Evolutionary conservation across 371 early-diverging fungal species (phyloP).

Genomic region (Zopfochytrium polystomum): DNA sequence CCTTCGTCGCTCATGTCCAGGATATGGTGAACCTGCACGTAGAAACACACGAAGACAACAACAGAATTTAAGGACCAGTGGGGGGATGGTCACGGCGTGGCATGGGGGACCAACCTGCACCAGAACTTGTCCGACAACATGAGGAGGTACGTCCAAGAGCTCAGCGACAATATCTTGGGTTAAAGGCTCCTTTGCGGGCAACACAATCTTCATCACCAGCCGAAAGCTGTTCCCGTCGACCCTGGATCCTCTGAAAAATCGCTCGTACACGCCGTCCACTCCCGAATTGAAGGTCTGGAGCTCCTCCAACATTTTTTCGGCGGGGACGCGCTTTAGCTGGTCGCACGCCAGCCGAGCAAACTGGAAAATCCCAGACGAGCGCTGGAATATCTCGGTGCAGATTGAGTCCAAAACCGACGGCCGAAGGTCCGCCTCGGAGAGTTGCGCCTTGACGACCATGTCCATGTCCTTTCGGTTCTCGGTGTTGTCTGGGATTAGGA

Average conservation of each 20-base stretch:
- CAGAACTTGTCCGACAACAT: slow-evolving; percentile 1
- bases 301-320: slow-evolving; percentile 1
- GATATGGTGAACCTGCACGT: too few species aligned
- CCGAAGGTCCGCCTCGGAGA: neutral
- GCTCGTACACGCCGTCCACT: neutral
- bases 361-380: slow-evolving; percentile 2
- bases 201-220: neutral
- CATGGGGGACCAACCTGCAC: too few species aligned
- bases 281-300: neutral
- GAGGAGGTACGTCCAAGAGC: neutral
- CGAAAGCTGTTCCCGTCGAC: neutral
- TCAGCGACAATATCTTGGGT: neutral
- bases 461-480: slow-evolving; percentile 4
- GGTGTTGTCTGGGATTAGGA: neutral
- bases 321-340: neutral
- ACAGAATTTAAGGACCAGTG: too few species aligned
- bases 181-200: neutral
- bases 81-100: too few species aligned
- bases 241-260: neutral
- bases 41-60: too few species aligned
- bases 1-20: too few species aligned
- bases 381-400: neutral
- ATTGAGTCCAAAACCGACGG: neutral
- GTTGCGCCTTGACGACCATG: neutral
- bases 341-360: slow-evolving; percentile 5